phyloP scores from a whole-genome alignment of 495 filamentous ascomycete genomes.

The Elasticomyces elasticus region DNA sequence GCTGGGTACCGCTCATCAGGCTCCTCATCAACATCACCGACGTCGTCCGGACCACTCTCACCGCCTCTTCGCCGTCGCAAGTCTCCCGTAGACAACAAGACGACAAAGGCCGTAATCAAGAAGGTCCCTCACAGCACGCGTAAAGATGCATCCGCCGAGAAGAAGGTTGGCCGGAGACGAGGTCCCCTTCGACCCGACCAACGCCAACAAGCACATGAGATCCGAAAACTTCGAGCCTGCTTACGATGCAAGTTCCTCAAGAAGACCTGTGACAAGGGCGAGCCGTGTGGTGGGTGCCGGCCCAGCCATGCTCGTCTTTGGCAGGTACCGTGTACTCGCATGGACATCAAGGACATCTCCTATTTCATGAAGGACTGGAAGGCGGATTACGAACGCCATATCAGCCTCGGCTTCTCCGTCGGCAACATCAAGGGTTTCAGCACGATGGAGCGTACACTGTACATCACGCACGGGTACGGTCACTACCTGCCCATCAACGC shows the following conservation, averaged over 20 bases:
- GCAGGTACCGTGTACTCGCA: slow-evolving; percentile 91
- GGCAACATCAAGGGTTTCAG: slow-evolving; percentile 91
- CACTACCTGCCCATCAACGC: slow-evolving; percentile 79
- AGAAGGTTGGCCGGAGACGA: slow-evolving; percentile 76
- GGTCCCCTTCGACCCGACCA: slow-evolving; percentile 87
- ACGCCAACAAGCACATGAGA: slow-evolving; percentile 86
- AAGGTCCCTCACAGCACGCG: slow-evolving; percentile 53
- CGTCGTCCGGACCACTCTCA: slow-evolving; percentile 37
- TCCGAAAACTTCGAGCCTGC: slow-evolving; percentile 82
- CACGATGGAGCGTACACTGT: slow-evolving; percentile 52
- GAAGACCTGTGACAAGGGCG: slow-evolving; percentile 94
- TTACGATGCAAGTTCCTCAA: slow-evolving; percentile 95
- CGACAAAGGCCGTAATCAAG: slow-evolving; percentile 64
- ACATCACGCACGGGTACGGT: slow-evolving; percentile 68
- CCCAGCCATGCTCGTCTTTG: slow-evolving; percentile 85
- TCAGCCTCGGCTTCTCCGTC: slow-evolving; percentile 73
- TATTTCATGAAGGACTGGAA: slow-evolving; percentile 99
- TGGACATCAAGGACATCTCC: slow-evolving; percentile 92
- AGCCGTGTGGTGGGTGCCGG: slow-evolving; percentile 85
- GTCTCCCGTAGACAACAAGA: slow-evolving; percentile 63
- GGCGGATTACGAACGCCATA: slow-evolving; percentile 84
- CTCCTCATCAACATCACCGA: slow-evolving; percentile 41
- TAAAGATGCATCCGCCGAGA: slow-evolving; percentile 71
- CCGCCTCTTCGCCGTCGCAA: slow-evolving; percentile 61
- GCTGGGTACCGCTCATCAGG: slow-evolving; percentile 53